These are phyloP conservation scores for Dothideomycetidae sp. DNA, from an alignment of 2,329 filamentous ascomycete genomes.

Conservation along the genomic window DNA sequence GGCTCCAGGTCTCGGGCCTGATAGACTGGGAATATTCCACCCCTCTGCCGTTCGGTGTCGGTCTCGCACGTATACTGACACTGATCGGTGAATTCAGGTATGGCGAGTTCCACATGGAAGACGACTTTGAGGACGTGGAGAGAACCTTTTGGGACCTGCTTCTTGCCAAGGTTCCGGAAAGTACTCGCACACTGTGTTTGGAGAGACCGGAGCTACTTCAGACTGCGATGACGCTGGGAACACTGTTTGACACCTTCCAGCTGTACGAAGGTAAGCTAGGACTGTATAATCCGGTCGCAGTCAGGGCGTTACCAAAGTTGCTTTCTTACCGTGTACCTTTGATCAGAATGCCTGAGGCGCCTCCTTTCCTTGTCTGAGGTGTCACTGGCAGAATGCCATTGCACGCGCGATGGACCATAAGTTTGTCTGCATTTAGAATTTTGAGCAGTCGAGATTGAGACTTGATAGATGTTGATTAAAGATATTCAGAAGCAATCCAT, in stretches of 20 bases:
- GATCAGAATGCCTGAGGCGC: too few species aligned
- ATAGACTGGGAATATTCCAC: slow-evolving; percentile 15
- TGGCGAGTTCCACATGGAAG: background rate
- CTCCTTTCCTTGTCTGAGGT: too few species aligned
- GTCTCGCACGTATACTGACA: slow-evolving; percentile 12
- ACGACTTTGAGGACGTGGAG: background rate
- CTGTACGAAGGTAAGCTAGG: slow-evolving; percentile 11
- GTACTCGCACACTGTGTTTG: background rate
- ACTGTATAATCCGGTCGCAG: slow-evolving; percentile 11
- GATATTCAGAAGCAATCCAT: too few species aligned
- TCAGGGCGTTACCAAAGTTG: slow-evolving; percentile 10
- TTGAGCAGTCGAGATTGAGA: too few species aligned
- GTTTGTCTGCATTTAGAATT: too few species aligned
- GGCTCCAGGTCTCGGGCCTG: slow-evolving; percentile 14
- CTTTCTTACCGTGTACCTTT: background rate
- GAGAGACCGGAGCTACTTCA: background rate
- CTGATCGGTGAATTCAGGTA: slow-evolving; percentile 8
- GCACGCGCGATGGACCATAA: too few species aligned
- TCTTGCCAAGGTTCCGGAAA: background rate
- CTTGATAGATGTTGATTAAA: too few species aligned
- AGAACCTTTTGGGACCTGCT: background rate
- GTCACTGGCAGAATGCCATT: too few species aligned
- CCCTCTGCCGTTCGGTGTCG: slow-evolving; percentile 14
- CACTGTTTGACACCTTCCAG: slow-evolving; percentile 12
- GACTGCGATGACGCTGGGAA: slow-evolving; percentile 11